Evolutionary conservation across 345 rosid species (phyloP).

Genomic region (Eucalyptus sp.): DNA sequence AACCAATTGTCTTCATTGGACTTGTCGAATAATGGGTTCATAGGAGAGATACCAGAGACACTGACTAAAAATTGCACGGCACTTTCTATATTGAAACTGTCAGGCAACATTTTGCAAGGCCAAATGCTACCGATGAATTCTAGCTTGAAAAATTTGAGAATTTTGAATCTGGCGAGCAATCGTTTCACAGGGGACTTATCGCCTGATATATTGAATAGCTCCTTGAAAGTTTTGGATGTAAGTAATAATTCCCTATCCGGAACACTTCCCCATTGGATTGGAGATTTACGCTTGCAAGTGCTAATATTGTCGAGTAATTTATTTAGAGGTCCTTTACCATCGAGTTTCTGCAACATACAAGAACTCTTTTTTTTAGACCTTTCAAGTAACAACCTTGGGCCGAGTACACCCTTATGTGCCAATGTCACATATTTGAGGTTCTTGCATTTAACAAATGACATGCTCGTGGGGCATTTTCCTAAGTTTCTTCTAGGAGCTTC

Average conservation of each 20-base stretch:
- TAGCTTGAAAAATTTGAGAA: rapidly evolving
- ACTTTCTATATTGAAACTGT: rapidly evolving
- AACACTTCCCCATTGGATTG: slow-evolving; percentile 4
- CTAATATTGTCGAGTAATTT: not conserved
- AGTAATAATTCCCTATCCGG: slow-evolving; percentile 5
- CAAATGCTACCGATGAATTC: not conserved
- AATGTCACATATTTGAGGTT: not conserved
- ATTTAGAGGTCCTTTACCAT: not conserved
- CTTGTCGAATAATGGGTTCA: not conserved
- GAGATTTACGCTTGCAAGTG: rapidly evolving
- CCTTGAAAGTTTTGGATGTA: not conserved
- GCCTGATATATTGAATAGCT: rapidly evolving
- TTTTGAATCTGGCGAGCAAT: not conserved
- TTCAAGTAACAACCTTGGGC: not conserved
- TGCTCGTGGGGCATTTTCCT: not conserved
- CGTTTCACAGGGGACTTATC: not conserved
- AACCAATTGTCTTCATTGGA: rapidly evolving
- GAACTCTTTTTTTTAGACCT: not conserved
- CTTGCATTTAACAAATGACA: not conserved
- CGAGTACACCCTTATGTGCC: not conserved
- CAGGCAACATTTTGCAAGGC: not conserved
- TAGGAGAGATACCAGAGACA: not conserved
- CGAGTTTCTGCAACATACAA: not conserved
- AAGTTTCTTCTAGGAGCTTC: not conserved
- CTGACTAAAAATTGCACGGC: rapidly evolving